phyloP scores from a whole-genome alignment of 2,329 filamentous ascomycete species.

The Teratosphaeria pseudoeucalypti region DNA sequence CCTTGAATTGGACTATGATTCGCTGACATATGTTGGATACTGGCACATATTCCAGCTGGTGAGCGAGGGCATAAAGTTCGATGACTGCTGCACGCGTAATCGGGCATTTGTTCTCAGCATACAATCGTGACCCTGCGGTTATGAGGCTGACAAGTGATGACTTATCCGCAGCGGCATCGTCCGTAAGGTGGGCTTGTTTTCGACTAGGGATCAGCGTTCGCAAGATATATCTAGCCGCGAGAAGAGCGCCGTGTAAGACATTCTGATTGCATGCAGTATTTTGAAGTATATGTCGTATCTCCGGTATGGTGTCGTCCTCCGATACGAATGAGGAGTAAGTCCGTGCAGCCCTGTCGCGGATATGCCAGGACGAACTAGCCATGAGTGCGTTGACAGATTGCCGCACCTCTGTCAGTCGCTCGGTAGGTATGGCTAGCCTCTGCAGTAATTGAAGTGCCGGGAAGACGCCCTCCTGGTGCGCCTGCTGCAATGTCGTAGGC shows the following conservation, averaged over 20 bases:
- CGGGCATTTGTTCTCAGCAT: constrained; percentile 17
- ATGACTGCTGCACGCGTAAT: constrained; percentile 28
- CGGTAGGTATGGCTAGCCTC: constrained; percentile 55
- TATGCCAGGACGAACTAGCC: constrained; percentile 64
- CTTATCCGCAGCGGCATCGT: not conserved
- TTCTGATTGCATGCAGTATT: constrained; percentile 14
- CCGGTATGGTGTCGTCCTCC: constrained; percentile 1
- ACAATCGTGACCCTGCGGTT: constrained; percentile 1
- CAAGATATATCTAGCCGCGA: constrained; percentile 19
- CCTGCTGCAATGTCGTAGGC: constrained; percentile 1
- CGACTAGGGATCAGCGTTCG: not conserved
- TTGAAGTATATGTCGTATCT: constrained; percentile 6
- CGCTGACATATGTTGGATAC: not conserved
- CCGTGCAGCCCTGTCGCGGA: constrained; percentile 68
- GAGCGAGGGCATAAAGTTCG: constrained; percentile 16
- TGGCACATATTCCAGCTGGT: not conserved
- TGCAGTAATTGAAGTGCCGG: constrained; percentile 74
- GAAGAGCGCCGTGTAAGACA: constrained; percentile 23
- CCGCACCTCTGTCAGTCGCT: constrained; percentile 46
- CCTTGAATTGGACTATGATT: not conserved
- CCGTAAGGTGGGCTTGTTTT: too few species aligned
- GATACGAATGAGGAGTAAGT: constrained; percentile 42
- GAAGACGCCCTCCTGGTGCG: constrained; percentile 57
- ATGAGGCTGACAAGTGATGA: constrained; percentile 5
- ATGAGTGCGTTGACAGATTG: constrained; percentile 52